phyloP scores from a whole-genome alignment of 1,139 yeast genomes.

The Yamadazyma trypodendri region DNA sequence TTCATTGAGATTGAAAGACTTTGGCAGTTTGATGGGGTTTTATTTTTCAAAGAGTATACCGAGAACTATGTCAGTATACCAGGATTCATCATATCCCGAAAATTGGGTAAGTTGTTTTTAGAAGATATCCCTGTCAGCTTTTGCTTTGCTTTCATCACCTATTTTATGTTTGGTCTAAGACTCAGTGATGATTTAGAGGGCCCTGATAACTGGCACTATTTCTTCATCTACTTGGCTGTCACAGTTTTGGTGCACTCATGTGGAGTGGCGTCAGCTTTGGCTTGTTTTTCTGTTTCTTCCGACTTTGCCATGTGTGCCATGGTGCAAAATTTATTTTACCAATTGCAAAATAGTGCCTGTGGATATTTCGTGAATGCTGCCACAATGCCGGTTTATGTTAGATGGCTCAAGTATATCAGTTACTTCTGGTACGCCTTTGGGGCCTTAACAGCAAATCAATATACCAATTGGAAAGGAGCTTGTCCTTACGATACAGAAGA shows the following conservation, averaged over 20 bases:
- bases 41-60: constrained; percentile 71
- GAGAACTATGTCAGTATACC: constrained; percentile 68
- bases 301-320: constrained; percentile 68
- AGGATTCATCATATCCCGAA: constrained; percentile 67
- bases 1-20: constrained; percentile 73
- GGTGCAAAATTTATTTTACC: constrained; percentile 61
- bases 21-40: constrained; percentile 64
- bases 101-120: constrained; percentile 61
- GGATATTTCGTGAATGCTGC: constrained; percentile 78
- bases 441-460: constrained; percentile 64
- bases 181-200: constrained; percentile 19
- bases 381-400: constrained; percentile 79
- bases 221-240: constrained; percentile 63
- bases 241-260: constrained; percentile 55
- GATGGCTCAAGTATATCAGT: constrained; percentile 78
- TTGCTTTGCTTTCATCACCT: constrained; percentile 58
- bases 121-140: constrained; percentile 72
- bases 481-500: constrained; percentile 39
- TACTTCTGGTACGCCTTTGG: constrained; percentile 81
- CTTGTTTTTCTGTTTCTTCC: constrained; percentile 58
- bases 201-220: constrained; percentile 26
- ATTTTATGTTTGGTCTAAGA: constrained; percentile 77
- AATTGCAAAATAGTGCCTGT: constrained; percentile 74
- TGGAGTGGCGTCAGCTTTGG: constrained; percentile 56
- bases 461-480: constrained; percentile 56